Percentiles rank a stretch among this genome's conserved stretches.
These are phyloP conservation scores for Morella rubra DNA, from an alignment of 306 rosid species.

Conservation along the genomic window DNA sequence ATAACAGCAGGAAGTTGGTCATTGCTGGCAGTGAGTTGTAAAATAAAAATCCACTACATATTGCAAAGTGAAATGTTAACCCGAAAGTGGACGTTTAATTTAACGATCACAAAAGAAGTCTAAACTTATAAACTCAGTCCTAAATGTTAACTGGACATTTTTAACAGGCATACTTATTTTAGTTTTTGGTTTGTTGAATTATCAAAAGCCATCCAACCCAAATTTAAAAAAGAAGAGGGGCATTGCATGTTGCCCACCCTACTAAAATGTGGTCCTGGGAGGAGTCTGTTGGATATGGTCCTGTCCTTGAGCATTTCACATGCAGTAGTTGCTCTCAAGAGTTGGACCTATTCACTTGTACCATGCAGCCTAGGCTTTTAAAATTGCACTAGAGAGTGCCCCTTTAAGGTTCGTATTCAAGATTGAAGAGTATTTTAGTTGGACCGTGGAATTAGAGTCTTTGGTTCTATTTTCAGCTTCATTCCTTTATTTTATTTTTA, in stretches of 20 bases:
- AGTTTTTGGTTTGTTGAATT: constrained; percentile 7
- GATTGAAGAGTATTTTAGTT: not conserved
- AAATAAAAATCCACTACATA: constrained; percentile 1
- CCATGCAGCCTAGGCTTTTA: not conserved
- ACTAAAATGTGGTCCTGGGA: not conserved
- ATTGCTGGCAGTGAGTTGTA: not conserved
- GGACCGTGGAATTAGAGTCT: not conserved
- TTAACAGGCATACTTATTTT: not conserved
- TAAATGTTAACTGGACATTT: not conserved
- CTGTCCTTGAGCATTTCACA: not conserved
- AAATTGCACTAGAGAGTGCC: not conserved
- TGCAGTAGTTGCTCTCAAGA: not conserved
- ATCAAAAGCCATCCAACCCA: not conserved
- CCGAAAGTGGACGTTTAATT: not conserved
- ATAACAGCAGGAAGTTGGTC: not conserved
- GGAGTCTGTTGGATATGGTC: not conserved
- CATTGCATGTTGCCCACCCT: not conserved
- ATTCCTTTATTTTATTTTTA: not conserved
- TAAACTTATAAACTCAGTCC: not conserved
- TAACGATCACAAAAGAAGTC: not conserved
- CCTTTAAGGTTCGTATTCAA: not conserved
- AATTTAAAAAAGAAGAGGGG: not conserved
- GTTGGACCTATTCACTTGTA: not conserved
- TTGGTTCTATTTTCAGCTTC: not conserved
- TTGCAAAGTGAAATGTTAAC: constrained; percentile 14